Evolutionary conservation across 345 rosid species (phyloP).

Genomic region (Dovyalis caffra): DNA sequence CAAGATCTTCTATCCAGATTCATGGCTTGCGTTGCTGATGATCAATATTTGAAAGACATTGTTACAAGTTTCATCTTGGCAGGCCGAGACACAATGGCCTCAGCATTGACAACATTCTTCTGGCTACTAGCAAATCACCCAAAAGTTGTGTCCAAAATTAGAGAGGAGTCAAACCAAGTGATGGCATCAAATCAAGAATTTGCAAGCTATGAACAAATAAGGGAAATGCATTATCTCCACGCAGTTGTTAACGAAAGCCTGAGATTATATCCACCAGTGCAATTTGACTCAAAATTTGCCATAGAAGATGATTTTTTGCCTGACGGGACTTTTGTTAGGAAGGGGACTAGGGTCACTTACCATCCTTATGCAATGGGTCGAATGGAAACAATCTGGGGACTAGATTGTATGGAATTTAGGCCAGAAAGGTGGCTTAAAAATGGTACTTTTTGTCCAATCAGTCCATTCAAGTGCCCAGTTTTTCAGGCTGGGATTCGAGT

Average conservation of each 20-base stretch:
- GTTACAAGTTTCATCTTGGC: slow-evolving; percentile 63
- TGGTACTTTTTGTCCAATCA: slow-evolving; percentile 45
- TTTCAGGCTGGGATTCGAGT: slow-evolving; percentile 71
- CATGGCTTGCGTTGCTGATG: slow-evolving; percentile 47
- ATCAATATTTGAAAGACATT: slow-evolving; percentile 53
- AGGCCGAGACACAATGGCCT: slow-evolving; percentile 62
- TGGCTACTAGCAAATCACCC: slow-evolving; percentile 49
- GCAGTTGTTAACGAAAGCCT: slow-evolving; percentile 49
- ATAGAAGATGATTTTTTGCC: slow-evolving; percentile 41
- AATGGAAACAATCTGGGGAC: slow-evolving; percentile 65
- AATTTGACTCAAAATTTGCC: slow-evolving; percentile 57
- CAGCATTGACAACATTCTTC: slow-evolving; percentile 51
- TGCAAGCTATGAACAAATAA: slow-evolving; percentile 34
- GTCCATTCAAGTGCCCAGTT: slow-evolving; percentile 64
- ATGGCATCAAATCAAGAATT: slow-evolving; percentile 28
- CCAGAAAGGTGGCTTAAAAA: slow-evolving; percentile 72
- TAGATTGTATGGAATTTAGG: slow-evolving; percentile 59
- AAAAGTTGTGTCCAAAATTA: slow-evolving; percentile 23
- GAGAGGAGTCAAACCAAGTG: slow-evolving; percentile 37
- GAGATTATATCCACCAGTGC: slow-evolving; percentile 60
- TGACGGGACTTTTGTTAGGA: slow-evolving; percentile 49
- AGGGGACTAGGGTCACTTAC: slow-evolving; percentile 71
- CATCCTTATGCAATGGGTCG: slow-evolving; percentile 84
- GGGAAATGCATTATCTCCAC: slow-evolving; percentile 42
- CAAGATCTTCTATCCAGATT: slow-evolving; percentile 69